A percentile compares a stretch with the other conserved stretches of the same genome.
phyloP scores from a whole-genome alignment of 2,329 filamentous ascomycete genomes.

The Hirsutella thompsonii region DNA sequence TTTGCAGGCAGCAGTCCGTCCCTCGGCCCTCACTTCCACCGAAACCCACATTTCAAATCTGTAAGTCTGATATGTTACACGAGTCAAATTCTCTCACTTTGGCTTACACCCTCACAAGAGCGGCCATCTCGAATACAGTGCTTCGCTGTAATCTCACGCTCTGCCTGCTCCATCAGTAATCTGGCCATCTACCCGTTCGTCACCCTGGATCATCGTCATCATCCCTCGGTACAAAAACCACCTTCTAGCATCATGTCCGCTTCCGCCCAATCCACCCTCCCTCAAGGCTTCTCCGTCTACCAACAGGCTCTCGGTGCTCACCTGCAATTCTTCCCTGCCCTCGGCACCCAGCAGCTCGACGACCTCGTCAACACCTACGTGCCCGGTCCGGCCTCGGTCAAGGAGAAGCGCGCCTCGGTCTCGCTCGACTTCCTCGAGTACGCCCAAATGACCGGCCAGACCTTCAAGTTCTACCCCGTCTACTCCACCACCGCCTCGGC shows the following conservation, averaged over 20 bases:
- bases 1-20: too few species aligned
- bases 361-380: slow-evolving; percentile 46
- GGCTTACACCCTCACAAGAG: too few species aligned
- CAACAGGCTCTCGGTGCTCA: slow-evolving; percentile 43
- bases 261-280: slow-evolving; percentile 11
- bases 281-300: slow-evolving; percentile 44
- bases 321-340: slow-evolving; percentile 53
- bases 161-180: too few species aligned
- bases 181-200: not conserved
- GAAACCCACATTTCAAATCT: not conserved
- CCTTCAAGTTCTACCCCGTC: slow-evolving; percentile 48
- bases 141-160: too few species aligned
- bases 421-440: slow-evolving; percentile 47
- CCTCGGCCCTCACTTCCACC: not conserved
- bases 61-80: too few species aligned
- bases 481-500: slow-evolving; percentile 20
- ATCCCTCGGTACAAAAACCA: not conserved
- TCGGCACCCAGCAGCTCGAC: slow-evolving; percentile 49
- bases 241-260: slow-evolving; percentile 13
- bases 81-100: too few species aligned
- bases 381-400: slow-evolving; percentile 35
- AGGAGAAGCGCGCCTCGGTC: slow-evolving; percentile 45
- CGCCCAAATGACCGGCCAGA: slow-evolving; percentile 38
- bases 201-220: not conserved
- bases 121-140: too few species aligned